Evolutionary conservation across 306 rosid genomes (phyloP).

Genomic region (Gynostemma pentaphyllum): DNA sequence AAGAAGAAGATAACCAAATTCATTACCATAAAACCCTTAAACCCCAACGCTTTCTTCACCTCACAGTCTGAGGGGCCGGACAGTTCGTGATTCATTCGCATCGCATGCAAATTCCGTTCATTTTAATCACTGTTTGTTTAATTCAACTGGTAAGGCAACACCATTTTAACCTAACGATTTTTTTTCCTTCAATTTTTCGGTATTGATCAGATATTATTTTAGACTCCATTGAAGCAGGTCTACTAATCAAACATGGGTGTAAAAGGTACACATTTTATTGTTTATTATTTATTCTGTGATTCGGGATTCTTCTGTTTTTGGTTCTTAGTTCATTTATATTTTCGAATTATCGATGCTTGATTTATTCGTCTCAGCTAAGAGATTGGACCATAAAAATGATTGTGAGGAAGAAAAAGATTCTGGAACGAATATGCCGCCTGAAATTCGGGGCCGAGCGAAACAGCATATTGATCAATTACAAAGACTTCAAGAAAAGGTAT

Average conservation of each 20-base stretch:
- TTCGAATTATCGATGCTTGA: background rate
- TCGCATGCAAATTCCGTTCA: no score
- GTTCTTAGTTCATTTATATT: background rate
- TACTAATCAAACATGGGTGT: background rate
- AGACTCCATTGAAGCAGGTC: background rate
- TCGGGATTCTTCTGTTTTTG: background rate
- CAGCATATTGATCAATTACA: slow-evolving; percentile 58
- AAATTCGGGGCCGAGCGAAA: slow-evolving; percentile 30
- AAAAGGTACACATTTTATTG: background rate
- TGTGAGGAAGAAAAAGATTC: slow-evolving; percentile 19
- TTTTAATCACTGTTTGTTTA: no score
- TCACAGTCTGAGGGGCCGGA: no score
- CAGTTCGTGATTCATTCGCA: no score
- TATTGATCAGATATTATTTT: background rate
- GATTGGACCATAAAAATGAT: background rate
- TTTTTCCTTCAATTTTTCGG: no score
- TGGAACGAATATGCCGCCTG: slow-evolving; percentile 18
- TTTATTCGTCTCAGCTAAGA: slow-evolving; percentile 17
- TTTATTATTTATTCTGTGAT: background rate
- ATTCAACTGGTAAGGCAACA: no score
- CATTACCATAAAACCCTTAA: no score
- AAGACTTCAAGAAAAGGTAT: slow-evolving; percentile 60
- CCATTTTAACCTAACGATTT: no score
- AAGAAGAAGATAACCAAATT: no score
- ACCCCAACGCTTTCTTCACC: no score